phyloP scores from a whole-genome alignment of 2,329 filamentous ascomycete species.

The Apiospora rasikravindrae region DNA sequence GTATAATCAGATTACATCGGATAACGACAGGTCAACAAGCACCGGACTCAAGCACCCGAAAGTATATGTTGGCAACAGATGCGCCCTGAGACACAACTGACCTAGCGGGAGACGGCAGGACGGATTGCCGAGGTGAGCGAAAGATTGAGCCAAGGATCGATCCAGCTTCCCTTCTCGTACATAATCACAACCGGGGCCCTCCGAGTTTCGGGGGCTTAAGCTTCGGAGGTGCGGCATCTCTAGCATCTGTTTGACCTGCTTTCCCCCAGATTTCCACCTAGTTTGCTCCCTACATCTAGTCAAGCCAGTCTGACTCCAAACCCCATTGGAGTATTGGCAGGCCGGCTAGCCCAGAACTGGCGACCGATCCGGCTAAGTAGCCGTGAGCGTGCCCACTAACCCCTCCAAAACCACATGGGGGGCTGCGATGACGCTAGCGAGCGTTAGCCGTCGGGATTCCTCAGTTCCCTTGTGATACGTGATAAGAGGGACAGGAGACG shows the following conservation, averaged over 20 bases:
- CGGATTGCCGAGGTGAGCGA: neutral
- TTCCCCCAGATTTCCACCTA: neutral
- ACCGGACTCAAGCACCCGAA: neutral
- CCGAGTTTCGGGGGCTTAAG: neutral
- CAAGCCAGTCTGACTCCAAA: neutral
- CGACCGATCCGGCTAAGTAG: neutral
- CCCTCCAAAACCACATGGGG: neutral
- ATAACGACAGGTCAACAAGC: no score
- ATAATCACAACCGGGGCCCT: conserved; percentile 3
- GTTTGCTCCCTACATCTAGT: neutral
- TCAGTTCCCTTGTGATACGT: neutral
- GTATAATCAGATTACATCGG: neutral
- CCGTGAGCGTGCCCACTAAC: neutral
- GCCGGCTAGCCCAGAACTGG: neutral
- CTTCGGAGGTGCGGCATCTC: neutral
- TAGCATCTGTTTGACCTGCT: neutral
- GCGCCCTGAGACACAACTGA: neutral
- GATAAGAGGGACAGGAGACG: conserved; percentile 3
- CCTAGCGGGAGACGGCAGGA: neutral
- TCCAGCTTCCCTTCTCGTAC: neutral
- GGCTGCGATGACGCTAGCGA: neutral
- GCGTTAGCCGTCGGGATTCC: conserved; percentile 5
- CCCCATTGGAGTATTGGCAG: neutral
- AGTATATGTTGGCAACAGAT: neutral
- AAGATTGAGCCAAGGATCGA: neutral